Base-by-base conservation (phyloP, 2,329 filamentous ascomycete genomes). In the Colletotrichum chlorophyti region DNA sequence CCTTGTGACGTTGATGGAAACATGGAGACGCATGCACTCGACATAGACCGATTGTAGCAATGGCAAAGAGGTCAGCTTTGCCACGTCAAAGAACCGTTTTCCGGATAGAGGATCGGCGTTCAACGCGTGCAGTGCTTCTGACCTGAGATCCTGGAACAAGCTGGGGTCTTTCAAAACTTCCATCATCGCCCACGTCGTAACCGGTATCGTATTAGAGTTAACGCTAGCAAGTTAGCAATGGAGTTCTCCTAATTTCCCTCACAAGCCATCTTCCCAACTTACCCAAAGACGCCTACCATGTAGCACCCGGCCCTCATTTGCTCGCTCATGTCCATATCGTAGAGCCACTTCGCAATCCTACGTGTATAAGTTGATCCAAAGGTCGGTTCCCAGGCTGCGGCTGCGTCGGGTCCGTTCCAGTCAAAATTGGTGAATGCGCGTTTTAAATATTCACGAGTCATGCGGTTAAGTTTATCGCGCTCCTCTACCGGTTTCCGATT, bases 181-280 rank as follows among this genome's bases (percentile, higher is more conserved):
- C 29, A 72, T 68, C 2, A 73, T 23, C 1, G 57, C 49, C 70
- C 70, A 73, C 1, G 63, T 62, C 4, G 66, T 60, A 0, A 69
- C 63, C 0, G 70, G 70, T 5, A 73, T 61, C 0, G 66, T 63
- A 40, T 72, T 72, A 6, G 66, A 63, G 26, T 71, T 69, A 19
- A 64, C 58, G 1, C 68, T 45, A 27, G 17, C 31, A 19, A 7
- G 21, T 53, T 5, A 40, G 32, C 29, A 11, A 9, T 3, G 11
- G 14, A 5, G 3, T 2, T 7, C 4, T 6, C 11, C 5, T 5
- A 14, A n/a, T n/a, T n/a, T n/a, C n/a, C n/a, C n/a, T n/a, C 12
- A 12, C n/a, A 27, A 19, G 0, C 3, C 19, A 1, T 6, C 3
- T 3, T 6, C n/a, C 1, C 6, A 21, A 35, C 54, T 14, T 17